These are phyloP conservation scores for Turritis glabra DNA, from an alignment of 345 rosid genomes.

Conservation along the genomic window DNA sequence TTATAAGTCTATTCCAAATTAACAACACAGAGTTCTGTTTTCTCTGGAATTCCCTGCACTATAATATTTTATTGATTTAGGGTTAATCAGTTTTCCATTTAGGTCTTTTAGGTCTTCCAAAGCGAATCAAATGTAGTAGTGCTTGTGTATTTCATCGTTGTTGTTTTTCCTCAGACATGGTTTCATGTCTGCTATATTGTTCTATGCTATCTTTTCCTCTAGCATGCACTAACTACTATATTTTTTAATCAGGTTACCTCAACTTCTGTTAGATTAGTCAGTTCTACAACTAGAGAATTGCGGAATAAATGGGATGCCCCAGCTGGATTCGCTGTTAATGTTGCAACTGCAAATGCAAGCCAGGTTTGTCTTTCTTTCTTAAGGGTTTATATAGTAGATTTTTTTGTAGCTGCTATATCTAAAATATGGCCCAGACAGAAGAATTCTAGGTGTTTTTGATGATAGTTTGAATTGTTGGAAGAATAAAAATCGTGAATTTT, in stretches of 20 bases:
- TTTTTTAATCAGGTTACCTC: constrained; percentile 71
- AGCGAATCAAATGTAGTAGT: background rate
- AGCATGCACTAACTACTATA: constrained; percentile 10
- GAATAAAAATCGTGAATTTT: no score
- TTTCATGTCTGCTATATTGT: background rate
- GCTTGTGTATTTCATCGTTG: background rate
- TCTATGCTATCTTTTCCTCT: constrained; percentile 5
- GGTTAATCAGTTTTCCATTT: background rate
- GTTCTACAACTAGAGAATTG: constrained; percentile 70
- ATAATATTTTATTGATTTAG: background rate
- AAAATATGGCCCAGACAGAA: background rate
- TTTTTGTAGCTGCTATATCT: background rate
- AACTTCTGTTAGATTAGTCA: constrained; percentile 78
- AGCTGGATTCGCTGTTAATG: constrained; percentile 75
- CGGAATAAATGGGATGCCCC: constrained; percentile 82
- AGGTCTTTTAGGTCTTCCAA: constrained; percentile 15
- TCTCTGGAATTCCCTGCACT: constrained; percentile 9
- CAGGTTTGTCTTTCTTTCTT: constrained; percentile 56
- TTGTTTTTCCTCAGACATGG: background rate
- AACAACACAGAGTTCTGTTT: background rate
- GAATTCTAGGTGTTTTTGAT: background rate
- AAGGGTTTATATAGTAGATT: background rate
- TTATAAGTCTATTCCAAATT: background rate
- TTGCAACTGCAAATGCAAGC: constrained; percentile 89
- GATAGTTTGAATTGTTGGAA: no score